Conservation (phyloP, 2,329 filamentous ascomycete species). For the Pseudogymnoascus sp. region DNA sequence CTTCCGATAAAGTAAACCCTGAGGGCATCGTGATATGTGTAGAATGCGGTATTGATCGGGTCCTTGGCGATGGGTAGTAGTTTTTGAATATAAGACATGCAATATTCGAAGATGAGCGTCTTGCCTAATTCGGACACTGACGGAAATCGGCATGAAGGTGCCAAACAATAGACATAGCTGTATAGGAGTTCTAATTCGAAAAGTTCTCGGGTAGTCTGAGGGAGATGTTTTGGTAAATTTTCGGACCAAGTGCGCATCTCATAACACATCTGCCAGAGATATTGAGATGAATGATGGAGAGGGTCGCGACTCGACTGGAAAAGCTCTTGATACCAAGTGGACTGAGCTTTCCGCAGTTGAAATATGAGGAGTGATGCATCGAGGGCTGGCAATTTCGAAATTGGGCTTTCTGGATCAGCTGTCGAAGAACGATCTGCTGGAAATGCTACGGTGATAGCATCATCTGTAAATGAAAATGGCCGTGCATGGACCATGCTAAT, state of each 20-base stretch:
- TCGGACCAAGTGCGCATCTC: slow-evolving; percentile 76
- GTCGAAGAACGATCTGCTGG: slow-evolving; percentile 41
- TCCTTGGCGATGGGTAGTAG: slow-evolving; percentile 60
- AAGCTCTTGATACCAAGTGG: slow-evolving; percentile 79
- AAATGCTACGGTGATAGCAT: slow-evolving; percentile 72
- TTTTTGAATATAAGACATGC: slow-evolving; percentile 69
- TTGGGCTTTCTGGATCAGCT: slow-evolving; percentile 14
- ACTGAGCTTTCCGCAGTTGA: slow-evolving; percentile 76
- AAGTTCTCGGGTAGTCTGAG: slow-evolving; percentile 58
- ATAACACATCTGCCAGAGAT: slow-evolving; percentile 67
- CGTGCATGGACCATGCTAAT: slow-evolving; percentile 83
- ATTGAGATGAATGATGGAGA: slow-evolving; percentile 59
- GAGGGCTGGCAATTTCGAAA: slow-evolving; percentile 34
- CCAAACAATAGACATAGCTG: slow-evolving; percentile 82
- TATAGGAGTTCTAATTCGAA: slow-evolving; percentile 87
- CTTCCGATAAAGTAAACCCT: slow-evolving; percentile 68
- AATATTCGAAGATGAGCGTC: slow-evolving; percentile 76
- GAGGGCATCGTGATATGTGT: slow-evolving; percentile 82
- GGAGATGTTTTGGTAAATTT: slow-evolving; percentile 57
- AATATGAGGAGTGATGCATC: slow-evolving; percentile 72
- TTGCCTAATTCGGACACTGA: slow-evolving; percentile 68
- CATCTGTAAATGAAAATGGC: slow-evolving; percentile 89
- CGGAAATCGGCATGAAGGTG: slow-evolving; percentile 67
- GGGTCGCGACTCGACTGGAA: slow-evolving; percentile 68
- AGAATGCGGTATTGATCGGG: slow-evolving; percentile 52